Evolutionary conservation across 805 yeast genomes (phyloP).

Genomic region (Naumovozyma castellii): DNA sequence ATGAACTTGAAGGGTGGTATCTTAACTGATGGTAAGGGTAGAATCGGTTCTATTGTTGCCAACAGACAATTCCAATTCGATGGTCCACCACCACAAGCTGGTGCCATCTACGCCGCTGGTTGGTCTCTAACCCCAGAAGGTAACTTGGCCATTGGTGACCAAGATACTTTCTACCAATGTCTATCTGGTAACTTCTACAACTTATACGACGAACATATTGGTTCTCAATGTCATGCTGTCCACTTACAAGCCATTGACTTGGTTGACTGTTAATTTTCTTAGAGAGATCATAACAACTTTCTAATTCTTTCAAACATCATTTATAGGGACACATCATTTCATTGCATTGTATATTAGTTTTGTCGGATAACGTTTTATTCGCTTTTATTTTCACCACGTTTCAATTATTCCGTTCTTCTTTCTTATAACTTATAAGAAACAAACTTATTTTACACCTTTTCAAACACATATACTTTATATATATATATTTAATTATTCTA

Average conservation of each 20-base stretch:
- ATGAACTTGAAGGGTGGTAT: conserved; percentile 44
- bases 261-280: conserved; percentile 37
- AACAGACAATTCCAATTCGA: conserved; percentile 82
- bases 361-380: background rate
- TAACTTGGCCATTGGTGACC: conserved; percentile 54
- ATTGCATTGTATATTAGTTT: conserved; percentile 2
- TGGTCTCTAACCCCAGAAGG: conserved; percentile 50
- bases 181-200: conserved; percentile 69
- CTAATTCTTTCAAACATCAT: background rate
- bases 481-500: background rate
- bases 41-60: conserved; percentile 73
- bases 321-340: background rate
- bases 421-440: background rate
- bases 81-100: conserved; percentile 82
- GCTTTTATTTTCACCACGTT: background rate
- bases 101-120: conserved; percentile 62
- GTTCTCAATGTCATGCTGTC: conserved; percentile 54
- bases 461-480: background rate
- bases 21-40: conserved; percentile 50
- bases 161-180: conserved; percentile 61
- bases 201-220: conserved; percentile 57
- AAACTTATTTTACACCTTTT: background rate
- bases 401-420: conserved; percentile 1
- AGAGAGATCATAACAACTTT: background rate
- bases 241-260: conserved; percentile 50